phyloP scores from a whole-genome alignment of 2,329 filamentous ascomycete genomes.

The Trichothecium sympodiale region DNA sequence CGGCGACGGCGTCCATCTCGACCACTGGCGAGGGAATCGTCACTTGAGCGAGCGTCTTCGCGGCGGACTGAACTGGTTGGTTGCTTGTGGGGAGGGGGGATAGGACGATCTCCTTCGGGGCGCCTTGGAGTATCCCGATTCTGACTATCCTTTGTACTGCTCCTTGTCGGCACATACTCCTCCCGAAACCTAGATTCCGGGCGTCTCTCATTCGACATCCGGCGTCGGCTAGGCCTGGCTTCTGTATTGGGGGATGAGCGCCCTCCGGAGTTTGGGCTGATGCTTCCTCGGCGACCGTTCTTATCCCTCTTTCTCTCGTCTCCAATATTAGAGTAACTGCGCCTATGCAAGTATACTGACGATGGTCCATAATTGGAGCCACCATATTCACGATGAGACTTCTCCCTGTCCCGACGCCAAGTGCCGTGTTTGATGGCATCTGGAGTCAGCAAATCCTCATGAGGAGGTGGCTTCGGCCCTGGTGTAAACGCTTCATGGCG shows the following conservation, averaged over 20 bases:
- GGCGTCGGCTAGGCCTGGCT: slow-evolving; percentile 12
- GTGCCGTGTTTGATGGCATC: slow-evolving; percentile 28
- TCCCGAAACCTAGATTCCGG: slow-evolving; percentile 9
- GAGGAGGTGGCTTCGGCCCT: slow-evolving; percentile 14
- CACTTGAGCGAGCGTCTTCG: slow-evolving; percentile 27
- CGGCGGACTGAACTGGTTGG: slow-evolving; percentile 7
- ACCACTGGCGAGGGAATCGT: slow-evolving; percentile 22
- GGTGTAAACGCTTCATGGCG: slow-evolving; percentile 21
- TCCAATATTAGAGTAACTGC: slow-evolving; percentile 16
- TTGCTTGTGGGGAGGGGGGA: slow-evolving; percentile 13
- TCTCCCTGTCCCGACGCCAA: slow-evolving; percentile 30
- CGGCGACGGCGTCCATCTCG: slow-evolving; percentile 17
- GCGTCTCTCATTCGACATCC: slow-evolving; percentile 20
- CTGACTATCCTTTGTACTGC: slow-evolving; percentile 16
- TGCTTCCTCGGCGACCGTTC: slow-evolving; percentile 4
- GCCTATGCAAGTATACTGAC: slow-evolving; percentile 9
- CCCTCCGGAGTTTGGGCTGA: slow-evolving; percentile 3
- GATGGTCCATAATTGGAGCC: too few relatives aligned
- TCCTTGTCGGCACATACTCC: slow-evolving; percentile 10
- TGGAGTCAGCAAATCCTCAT: slow-evolving; percentile 28
- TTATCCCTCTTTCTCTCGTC: slow-evolving; percentile 11
- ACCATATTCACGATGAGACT: slow-evolving; percentile 13
- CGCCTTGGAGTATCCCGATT: slow-evolving; percentile 2
- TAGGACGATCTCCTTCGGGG: slow-evolving; percentile 7
- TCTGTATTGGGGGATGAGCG: slow-evolving; percentile 13